Evolutionary conservation across 2,329 filamentous ascomycete species (phyloP), one percentile per base, ranked within the genome.

Genomic region (Colletotrichum tropicicola): DNA sequence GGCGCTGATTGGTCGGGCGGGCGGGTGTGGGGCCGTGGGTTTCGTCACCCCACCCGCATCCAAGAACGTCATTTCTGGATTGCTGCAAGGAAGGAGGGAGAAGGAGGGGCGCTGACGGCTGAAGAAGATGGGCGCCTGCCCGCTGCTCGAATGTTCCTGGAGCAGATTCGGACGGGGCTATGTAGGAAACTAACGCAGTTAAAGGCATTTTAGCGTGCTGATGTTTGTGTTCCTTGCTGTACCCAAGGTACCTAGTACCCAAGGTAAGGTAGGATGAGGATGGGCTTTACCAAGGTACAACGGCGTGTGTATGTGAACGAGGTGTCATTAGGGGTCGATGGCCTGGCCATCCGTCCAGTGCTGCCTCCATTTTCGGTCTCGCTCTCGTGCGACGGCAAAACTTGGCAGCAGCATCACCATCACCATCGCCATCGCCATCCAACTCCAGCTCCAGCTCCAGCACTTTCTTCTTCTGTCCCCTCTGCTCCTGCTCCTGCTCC

Each of bases 21-120:
- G 28, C 12, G 15, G 27, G 7, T 45, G 17, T 9, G 15, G 47
- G 10, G 47, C 25, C 13, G 28, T 43, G 23, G 43, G 6, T 44
- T 60, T 53, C 41, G 55, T 51, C 61, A 56, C 32, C 56, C 61
- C 56, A 47, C 58, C 37, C 48, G 35, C 47, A 45, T 52, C 32
- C 59, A 63, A 15, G 49, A 51, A 67, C 65, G 65, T 67, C 65
- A 67, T 65, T 65, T 32, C 35, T 37, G 53, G 12, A 48, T 64
- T 66, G 27, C 52, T 54, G 54, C 49, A 65, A 49, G 65, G 54
- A 65, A 65, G 48, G 28, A 43, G 25, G 15, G 55, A 49, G 47
- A 52, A 44, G 35, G 39, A 51, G 32, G 51, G 30, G 35, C 58
- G 52, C 49, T 39, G 27, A 55, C 30, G 39, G 52, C 52, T 55